Evolutionary conservation across 2,329 filamentous ascomycete genomes (phyloP).

Genomic region (Didymella pinodella): DNA sequence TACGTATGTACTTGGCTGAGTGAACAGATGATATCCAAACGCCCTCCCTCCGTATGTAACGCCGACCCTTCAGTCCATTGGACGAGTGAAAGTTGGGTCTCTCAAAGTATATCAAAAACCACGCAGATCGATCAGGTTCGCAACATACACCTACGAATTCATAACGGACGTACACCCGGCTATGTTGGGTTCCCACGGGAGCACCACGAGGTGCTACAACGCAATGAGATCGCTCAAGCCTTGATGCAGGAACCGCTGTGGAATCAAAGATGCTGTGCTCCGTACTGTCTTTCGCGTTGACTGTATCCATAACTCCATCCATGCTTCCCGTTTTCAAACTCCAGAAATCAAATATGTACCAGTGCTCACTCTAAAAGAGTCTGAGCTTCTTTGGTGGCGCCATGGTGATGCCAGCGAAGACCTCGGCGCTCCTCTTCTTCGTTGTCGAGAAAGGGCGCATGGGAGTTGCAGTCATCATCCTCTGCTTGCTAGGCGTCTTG

Average conservation of each 20-base stretch:
- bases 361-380: slow-evolving; percentile 25
- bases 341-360: slow-evolving; percentile 4
- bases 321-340: slow-evolving; percentile 9
- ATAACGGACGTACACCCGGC: slow-evolving; percentile 24
- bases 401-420: slow-evolving; percentile 29
- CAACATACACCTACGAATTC: not conserved
- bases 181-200: slow-evolving; percentile 27
- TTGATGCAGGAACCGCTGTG: slow-evolving; percentile 3
- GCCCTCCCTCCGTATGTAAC: slow-evolving; percentile 6
- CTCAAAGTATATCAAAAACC: not conserved
- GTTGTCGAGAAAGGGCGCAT: slow-evolving; percentile 33
- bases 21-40: not conserved
- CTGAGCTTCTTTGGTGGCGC: slow-evolving; percentile 40
- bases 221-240: slow-evolving; percentile 30
- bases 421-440: slow-evolving; percentile 34
- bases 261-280: not conserved
- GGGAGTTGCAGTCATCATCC: slow-evolving; percentile 36
- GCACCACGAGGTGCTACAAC: slow-evolving; percentile 33
- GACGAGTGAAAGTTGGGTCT: slow-evolving; percentile 16
- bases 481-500: slow-evolving; percentile 63
- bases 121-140: not conserved
- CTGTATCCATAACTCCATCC: slow-evolving; percentile 5
- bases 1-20: not conserved
- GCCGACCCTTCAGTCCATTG: slow-evolving; percentile 17
- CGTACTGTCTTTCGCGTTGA: not conserved